Evolutionary conservation across 768 basidiomycete species (phyloP), one percentile per base, ranked within the genome.

Genomic region (Lactarius deliciosus): DNA sequence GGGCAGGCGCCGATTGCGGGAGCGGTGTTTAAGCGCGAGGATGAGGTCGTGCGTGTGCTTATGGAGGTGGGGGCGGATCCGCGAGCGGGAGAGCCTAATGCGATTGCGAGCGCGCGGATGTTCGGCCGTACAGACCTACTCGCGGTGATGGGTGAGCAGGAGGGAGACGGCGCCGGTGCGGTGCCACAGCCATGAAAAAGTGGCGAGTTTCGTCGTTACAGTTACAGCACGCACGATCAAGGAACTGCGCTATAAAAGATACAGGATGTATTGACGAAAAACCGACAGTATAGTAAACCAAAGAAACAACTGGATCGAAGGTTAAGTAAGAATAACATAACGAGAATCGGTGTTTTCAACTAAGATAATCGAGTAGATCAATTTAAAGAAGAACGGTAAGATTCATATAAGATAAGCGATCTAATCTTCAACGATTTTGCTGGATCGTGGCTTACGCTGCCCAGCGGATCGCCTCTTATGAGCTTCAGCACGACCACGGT

Each of bases 1-100:
- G 85, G 84, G 0, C 91, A 92, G 71, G 86, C 88, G 10, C 85
- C 90, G 28, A 77, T 93, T 25, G 87, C 91, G 8, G 91, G 91
- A 3, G 90, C 87, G 0, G 84, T 92, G 0, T 93, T 91, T 79
- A 92, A 92, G 75, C 83, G 79, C 0, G 80, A 89, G 72, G 82
- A 84, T 64, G 86, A 84, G 8, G 79, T 91, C 56, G 87, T 89
- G 1, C 79, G 79, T n/a, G 76, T 79, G 1, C 80, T 93, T 34
- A 74, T 83, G 28, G 70, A 73, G 7, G 77, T 69, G 1, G 80
- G 77, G 20, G 90, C 90, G 0, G 83, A 92, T 75, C 88, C 90
- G 2, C 79, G 86, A 56, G 65, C 79, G 16, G 91, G 91, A 7
- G 81, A 75, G 30, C 90, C 91, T 2, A 89, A 81, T 30, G 91